Base-by-base conservation (phyloP, 208 protist species). In the Trypanosomatidae sp. region DNA sequence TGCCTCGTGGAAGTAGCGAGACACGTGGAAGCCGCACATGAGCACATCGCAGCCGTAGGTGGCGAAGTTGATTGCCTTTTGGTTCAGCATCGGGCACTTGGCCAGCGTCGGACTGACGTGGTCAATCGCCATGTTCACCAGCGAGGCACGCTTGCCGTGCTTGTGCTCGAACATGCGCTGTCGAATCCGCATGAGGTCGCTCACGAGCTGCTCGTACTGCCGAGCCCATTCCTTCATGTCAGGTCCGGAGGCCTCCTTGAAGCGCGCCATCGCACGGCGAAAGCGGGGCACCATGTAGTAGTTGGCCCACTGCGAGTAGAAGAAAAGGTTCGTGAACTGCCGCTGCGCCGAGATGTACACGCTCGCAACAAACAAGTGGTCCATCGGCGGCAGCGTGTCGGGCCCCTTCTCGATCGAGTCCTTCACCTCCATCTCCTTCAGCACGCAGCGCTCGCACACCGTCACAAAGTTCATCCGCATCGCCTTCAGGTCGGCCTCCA, bases 361-460 rank as follows among this genome's bases (percentile, higher is more conserved):
- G 76, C 90, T 94, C 22, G 86, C 89, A 41, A 89, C 83, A 66
- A 96, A 95, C 39, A 96, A 80, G 64, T 96, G 77, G 44, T 96
- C 88, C 44, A 92, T 66, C 33, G 92, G 88, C 7, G 92, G 92
- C 67, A 96, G 82, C 36, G 87, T 69, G 19, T 86, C 70, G 15
- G 89, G 92, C 1, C 88, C 90, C 69, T 93, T 94, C 30, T 96
- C 88, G 62, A 94, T 82, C 46, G 83, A 88, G 52, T 93, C 88
- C 78, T 92, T 91, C 70, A 96, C 84, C 77, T 96, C 92, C 84
- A 94, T 93, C 78, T 96, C 92, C 77, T 96, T 96, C 71, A 95
- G 62, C 52, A 92, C 84, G 65, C 81, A 82, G 30, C 90, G 86
- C 79, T 96, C 92, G 64, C 83, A 87, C 30, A 96, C 76, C 4